These are phyloP conservation scores for Ophiostoma piceae DNA, from an alignment of 2,329 filamentous ascomycete species.

Conservation along the genomic window DNA sequence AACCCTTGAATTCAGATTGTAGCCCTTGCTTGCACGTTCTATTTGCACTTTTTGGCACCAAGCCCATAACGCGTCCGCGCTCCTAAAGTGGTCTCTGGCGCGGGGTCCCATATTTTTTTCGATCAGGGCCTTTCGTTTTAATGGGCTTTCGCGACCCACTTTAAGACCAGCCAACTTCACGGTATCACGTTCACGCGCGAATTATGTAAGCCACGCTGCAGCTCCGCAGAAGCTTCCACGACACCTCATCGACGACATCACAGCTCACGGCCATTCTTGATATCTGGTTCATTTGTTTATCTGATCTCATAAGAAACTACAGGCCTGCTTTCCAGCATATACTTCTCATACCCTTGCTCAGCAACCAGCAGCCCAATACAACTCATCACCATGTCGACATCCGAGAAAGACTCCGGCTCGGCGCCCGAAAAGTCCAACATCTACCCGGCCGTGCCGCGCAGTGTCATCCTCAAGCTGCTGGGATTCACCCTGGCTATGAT, in stretches of 20 bases:
- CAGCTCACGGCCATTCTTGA: neutral
- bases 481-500: slow-evolving; percentile 92
- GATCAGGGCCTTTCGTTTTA: neutral
- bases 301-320: too few species aligned
- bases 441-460: slow-evolving; percentile 72
- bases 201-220: slow-evolving; percentile 10
- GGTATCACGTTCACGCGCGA: slow-evolving; percentile 14
- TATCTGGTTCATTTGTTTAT: neutral
- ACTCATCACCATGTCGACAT: neutral
- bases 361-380: slow-evolving; percentile 25
- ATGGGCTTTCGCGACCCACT: neutral
- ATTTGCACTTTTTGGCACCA: neutral
- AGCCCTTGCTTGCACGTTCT: neutral
- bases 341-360: neutral
- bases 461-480: slow-evolving; percentile 85
- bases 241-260: slow-evolving; percentile 1
- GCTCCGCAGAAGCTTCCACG: neutral
- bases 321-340: too few species aligned
- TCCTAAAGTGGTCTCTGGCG: slow-evolving; percentile 12
- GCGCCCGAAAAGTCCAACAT: slow-evolving; percentile 61
- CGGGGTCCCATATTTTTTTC: slow-evolving; percentile 24
- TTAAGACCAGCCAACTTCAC: slow-evolving; percentile 5
- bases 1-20: neutral
- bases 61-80: slow-evolving; percentile 19
- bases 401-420: slow-evolving; percentile 29